phyloP scores from a whole-genome alignment of 495 filamentous ascomycete species.

The Neurospora sp. region DNA sequence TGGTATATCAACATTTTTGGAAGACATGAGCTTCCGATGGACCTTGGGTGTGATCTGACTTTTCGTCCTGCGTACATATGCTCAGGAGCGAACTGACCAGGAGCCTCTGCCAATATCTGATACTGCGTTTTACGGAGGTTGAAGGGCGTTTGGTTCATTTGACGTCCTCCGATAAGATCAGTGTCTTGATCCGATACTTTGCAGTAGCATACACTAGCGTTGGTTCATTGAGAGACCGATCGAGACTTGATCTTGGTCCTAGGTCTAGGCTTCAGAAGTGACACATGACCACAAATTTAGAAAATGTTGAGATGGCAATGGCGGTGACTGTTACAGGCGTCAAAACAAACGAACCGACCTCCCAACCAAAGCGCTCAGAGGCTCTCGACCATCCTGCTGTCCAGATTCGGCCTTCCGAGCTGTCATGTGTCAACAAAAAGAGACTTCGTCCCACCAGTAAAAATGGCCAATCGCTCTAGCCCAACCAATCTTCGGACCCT shows the following conservation, averaged over 20 bases:
- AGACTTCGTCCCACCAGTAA: not conserved
- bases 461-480: not conserved
- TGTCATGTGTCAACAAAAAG: not conserved
- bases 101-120: not conserved
- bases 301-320: not conserved
- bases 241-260: not conserved
- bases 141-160: not conserved
- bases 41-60: conserved; percentile 7
- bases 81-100: not conserved
- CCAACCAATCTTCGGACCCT: not conserved
- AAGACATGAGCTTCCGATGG: not conserved
- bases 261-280: not conserved
- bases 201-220: not conserved
- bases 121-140: not conserved
- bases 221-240: not conserved
- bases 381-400: not conserved
- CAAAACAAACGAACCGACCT: not conserved
- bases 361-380: not conserved
- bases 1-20: not conserved
- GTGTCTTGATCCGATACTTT: not conserved
- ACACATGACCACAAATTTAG: not conserved
- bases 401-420: not conserved
- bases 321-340: not conserved
- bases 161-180: not conserved
- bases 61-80: not conserved